Evolutionary conservation across 768 basidiomycete species (phyloP), one percentile per base, ranked within the genome.

Genomic region (Leccinum longicurvipes): DNA sequence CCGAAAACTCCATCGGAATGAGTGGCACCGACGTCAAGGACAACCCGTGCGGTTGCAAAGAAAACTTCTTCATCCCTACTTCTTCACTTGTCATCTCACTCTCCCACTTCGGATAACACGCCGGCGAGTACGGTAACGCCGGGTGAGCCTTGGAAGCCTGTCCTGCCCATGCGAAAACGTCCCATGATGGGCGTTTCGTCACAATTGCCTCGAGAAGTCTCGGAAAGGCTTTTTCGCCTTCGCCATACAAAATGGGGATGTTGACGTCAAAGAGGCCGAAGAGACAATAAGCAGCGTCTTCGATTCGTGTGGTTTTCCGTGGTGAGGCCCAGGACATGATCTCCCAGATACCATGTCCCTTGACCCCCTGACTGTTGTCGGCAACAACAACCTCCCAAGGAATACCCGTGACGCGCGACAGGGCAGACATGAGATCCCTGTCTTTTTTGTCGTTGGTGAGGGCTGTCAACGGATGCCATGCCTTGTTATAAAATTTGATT

Each of bases 251-350:
- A 47, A 72, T 57, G 6, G 62, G 46, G 17, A 63, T 51, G 51
- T 57, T 51, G 29, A 70, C 57, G 24, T 61, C 53, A 17, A 72
- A 68, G 24, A 72, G 51, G 17, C 70, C 72, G 10, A 57, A 60
- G 4, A 72, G 56, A 10, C 58, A 67, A 44, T 72, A 72, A 1
- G 72, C 65, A 1, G 54, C 51, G 15, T 73, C 71, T 45, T 73
- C 72, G 25, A 57, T 47, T 14, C 57, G 60, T 0, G 65, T 70
- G 9, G 71, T 73, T 47, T 60, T 59, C 50, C 71, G 67, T 3
- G 45, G 47, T 17, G 72, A 53, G 14, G 72, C 70, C 71, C 71
- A 73, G 0, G 60, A 62, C 60, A 72, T 63, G 54, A 66, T 65
- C 49, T 72, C 66, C 58, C 59, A 60, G 25, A 63, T 36, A 2